phyloP scores from a whole-genome alignment of 257 asterid genomes.

The Solanum sejunctum region DNA sequence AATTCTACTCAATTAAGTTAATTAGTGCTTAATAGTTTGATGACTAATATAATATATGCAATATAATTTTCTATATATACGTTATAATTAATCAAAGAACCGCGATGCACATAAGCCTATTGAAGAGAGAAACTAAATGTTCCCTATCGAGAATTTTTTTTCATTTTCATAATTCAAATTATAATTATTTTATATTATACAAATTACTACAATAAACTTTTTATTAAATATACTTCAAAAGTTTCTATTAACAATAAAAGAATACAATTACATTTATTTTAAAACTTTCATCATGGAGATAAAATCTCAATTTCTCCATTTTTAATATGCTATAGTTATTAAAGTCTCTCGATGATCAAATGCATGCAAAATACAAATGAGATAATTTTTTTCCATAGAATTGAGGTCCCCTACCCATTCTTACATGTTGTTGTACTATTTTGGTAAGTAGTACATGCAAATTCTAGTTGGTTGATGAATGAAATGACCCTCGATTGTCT shows the following conservation, averaged over 20 bases:
- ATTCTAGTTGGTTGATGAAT: neutral
- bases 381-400: neutral
- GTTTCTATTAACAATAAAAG: no score
- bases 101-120: neutral
- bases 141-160: neutral
- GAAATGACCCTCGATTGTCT: neutral
- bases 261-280: no score
- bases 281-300: neutral
- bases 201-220: neutral
- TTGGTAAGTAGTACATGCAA: neutral
- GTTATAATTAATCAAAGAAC: no score
- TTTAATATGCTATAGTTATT: no score
- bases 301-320: neutral
- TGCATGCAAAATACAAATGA: neutral
- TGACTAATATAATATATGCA: no score
- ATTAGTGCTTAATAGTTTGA: neutral
- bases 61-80: no score
- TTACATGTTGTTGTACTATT: neutral
- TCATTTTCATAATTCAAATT: neutral
- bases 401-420: neutral
- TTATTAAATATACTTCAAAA: no score
- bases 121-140: neutral
- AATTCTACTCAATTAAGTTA: neutral
- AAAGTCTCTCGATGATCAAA: no score
- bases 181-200: neutral